These are phyloP conservation scores for Heterobasidion parviporum DNA, from an alignment of 1,284 basidiomycete species.

Conservation along the genomic window DNA sequence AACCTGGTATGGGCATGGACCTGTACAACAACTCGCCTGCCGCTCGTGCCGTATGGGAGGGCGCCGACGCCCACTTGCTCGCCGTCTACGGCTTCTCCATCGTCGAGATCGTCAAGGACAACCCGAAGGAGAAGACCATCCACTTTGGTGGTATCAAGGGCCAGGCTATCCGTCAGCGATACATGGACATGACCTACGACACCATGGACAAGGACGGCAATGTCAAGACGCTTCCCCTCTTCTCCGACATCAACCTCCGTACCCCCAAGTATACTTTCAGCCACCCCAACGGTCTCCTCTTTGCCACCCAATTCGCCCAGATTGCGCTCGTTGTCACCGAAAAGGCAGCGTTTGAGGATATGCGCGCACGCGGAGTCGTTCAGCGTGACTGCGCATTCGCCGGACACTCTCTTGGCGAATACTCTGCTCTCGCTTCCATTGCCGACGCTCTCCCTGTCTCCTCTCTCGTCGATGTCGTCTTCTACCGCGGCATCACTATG, in stretches of 20 bases:
- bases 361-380: conserved; percentile 93
- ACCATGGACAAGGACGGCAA: conserved; percentile 93
- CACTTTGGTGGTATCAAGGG: conserved; percentile 99
- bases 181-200: conserved; percentile 99
- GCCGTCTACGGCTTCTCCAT: conserved; percentile 98
- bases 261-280: conserved; percentile 96
- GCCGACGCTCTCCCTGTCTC: conserved; percentile 94
- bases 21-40: conserved; percentile 90
- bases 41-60: conserved; percentile 95
- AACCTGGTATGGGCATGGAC: conserved; percentile 99
- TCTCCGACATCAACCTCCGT: conserved; percentile 87
- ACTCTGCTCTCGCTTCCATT: conserved; percentile 95
- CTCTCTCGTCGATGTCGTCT: conserved; percentile 95
- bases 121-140: conserved; percentile 95
- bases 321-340: conserved; percentile 97
- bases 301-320: conserved; percentile 97
- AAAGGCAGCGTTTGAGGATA: conserved; percentile 96
- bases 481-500: conserved; percentile 99
- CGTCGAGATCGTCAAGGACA: conserved; percentile 96
- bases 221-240: conserved; percentile 90
- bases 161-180: conserved; percentile 93
- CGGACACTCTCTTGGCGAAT: conserved; percentile 97
- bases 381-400: conserved; percentile 91
- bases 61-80: conserved; percentile 88
- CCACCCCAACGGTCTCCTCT: conserved; percentile 90